These are phyloP conservation scores for Trypanosoma rangeli DNA, from an alignment of 208 protist species.

Conservation along the genomic window DNA sequence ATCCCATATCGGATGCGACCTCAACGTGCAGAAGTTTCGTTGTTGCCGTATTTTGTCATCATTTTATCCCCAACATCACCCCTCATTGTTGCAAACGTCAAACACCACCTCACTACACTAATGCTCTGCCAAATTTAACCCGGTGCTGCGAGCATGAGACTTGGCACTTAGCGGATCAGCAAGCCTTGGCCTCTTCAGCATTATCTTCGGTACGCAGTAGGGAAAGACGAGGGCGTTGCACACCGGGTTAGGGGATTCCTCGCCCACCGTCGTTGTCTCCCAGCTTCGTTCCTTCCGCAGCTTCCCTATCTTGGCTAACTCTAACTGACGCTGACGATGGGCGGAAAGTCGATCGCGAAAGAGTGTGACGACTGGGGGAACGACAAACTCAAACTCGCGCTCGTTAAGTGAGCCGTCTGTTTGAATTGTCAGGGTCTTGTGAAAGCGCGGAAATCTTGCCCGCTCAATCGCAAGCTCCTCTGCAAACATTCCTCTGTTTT, in stretches of 20 bases:
- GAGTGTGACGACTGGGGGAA: constrained; percentile 77
- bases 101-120: neutral
- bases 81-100: neutral
- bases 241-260: constrained; percentile 60
- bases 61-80: neutral
- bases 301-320: constrained; percentile 81
- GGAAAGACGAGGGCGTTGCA: constrained; percentile 85
- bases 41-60: no score
- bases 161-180: constrained; percentile 66
- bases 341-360: constrained; percentile 85
- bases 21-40: no score
- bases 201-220: constrained; percentile 83
- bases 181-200: constrained; percentile 53
- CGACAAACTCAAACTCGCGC: constrained; percentile 86
- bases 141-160: constrained; percentile 4
- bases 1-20: no score
- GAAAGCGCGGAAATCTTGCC: constrained; percentile 73
- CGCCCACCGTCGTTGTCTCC: constrained; percentile 46
- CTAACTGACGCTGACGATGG: constrained; percentile 78
- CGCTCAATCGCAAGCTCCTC: constrained; percentile 90
- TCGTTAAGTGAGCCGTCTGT: constrained; percentile 89
- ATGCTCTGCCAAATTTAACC: neutral
- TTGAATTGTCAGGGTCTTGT: constrained; percentile 79
- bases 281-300: constrained; percentile 66
- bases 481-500: constrained; percentile 89